phyloP scores from a whole-genome alignment of 305 asterid genomes.

The Plantago rigida region DNA sequence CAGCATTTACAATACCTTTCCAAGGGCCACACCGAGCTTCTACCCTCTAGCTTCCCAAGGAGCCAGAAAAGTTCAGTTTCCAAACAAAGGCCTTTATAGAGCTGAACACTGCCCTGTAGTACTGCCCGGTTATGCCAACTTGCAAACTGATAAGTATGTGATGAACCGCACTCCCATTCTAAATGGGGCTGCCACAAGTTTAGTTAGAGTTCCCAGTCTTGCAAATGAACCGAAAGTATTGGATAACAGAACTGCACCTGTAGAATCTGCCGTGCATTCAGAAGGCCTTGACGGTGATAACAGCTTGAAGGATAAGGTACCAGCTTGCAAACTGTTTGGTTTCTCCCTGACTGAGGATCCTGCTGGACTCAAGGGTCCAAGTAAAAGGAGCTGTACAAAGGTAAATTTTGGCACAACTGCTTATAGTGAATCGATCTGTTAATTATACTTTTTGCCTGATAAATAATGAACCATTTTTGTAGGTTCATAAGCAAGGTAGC shows the following conservation, averaged over 20 bases:
- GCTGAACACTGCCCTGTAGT: conserved; percentile 45
- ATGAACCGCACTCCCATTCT: conserved; percentile 35
- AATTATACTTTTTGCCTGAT: conserved; percentile 15
- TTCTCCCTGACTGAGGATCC: conserved; percentile 65
- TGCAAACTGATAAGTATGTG: conserved; percentile 41
- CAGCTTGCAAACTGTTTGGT: conserved; percentile 68
- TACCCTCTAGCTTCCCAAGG: conserved; percentile 89
- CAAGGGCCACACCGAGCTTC: conserved; percentile 43
- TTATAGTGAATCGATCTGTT: conserved; percentile 8
- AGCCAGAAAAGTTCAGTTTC: conserved; percentile 47
- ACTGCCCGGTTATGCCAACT: conserved; percentile 41
- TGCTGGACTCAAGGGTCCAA: conserved; percentile 41
- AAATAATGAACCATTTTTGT: conserved; percentile 18
- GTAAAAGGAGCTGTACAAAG: conserved; percentile 89
- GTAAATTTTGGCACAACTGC: conserved; percentile 30
- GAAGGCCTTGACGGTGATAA: conserved; percentile 32
- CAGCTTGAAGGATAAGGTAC: conserved; percentile 38
- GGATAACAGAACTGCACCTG: conserved; percentile 40
- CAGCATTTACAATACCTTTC: conserved; percentile 38
- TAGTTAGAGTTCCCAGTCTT: conserved; percentile 30
- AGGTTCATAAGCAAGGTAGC: conserved; percentile 98
- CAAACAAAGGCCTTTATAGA: conserved; percentile 41
- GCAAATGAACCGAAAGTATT: conserved; percentile 37
- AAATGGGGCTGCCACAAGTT: conserved; percentile 40
- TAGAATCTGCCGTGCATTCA: conserved; percentile 32